phyloP scores from a whole-genome alignment of 305 asterid species.

The Fraxinus baroniana region DNA sequence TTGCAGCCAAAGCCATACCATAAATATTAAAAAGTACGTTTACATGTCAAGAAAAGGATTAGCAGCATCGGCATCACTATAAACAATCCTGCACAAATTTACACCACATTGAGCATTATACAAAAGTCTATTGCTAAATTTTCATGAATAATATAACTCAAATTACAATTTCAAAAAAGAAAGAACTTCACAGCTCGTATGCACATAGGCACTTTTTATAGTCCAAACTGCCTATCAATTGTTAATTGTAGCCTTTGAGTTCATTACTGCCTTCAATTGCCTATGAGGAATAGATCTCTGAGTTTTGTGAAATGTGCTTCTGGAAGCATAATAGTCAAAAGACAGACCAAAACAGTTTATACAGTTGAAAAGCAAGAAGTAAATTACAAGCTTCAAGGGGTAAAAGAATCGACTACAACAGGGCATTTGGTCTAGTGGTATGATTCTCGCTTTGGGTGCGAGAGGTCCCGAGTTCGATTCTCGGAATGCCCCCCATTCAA shows the following conservation, averaged over 20 bases:
- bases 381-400: not conserved
- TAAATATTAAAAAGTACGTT: not conserved
- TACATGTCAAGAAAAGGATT: not conserved
- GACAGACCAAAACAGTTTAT: not conserved
- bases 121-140: not conserved
- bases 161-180: not conserved
- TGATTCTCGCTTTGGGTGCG: conserved; percentile 67
- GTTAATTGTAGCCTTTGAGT: not conserved
- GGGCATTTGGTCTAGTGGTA: not conserved
- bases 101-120: not conserved
- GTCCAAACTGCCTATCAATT: not conserved
- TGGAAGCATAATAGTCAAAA: not conserved
- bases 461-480: conserved; percentile 73
- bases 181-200: not conserved
- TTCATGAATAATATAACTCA: not conserved
- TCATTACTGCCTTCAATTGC: not conserved
- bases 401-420: not conserved
- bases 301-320: not conserved
- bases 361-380: not conserved
- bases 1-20: not conserved
- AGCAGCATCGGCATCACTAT: not conserved
- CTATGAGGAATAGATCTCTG: not conserved
- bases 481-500: conserved; percentile 55
- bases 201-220: not conserved
- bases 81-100: not conserved